Evolutionary conservation across 2,329 filamentous ascomycete species (phyloP).

Genomic region (Sphaerulina vaccinii): DNA sequence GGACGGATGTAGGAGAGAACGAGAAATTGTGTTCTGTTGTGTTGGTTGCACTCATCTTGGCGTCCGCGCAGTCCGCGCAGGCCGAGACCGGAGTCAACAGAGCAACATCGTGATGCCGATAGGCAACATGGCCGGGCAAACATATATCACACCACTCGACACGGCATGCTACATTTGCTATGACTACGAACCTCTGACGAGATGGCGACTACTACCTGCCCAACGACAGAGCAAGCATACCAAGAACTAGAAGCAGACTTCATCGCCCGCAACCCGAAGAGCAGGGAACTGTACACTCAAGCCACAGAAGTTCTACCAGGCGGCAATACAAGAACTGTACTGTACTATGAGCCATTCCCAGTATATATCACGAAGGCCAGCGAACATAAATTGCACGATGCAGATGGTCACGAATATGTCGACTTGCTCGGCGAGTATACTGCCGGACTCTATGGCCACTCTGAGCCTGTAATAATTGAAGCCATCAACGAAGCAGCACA

Average conservation of each 20-base stretch:
- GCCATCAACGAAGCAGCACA: constrained; percentile 51
- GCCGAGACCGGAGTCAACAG: too few species aligned
- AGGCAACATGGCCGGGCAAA: too few species aligned
- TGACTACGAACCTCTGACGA: not conserved
- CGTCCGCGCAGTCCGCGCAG: too few species aligned
- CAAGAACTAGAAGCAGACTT: constrained; percentile 1
- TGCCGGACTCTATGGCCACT: constrained; percentile 66
- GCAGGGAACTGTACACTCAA: constrained; percentile 30
- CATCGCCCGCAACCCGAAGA: constrained; percentile 15
- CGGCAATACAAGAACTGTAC: constrained; percentile 41
- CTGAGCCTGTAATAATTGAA: constrained; percentile 53
- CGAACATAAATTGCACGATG: constrained; percentile 31
- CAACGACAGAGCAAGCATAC: constrained; percentile 9
- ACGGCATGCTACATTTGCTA: not conserved
- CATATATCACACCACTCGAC: too few species aligned
- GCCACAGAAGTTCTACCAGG: constrained; percentile 37
- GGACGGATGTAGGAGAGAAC: too few species aligned
- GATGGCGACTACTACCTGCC: not conserved
- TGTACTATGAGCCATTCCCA: constrained; percentile 41
- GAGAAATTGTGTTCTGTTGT: not conserved
- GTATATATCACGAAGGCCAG: constrained; percentile 36
- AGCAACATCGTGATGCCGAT: too few species aligned
- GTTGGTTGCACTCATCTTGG: not conserved
- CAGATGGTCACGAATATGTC: constrained; percentile 46
- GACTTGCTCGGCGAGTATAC: constrained; percentile 65